phyloP scores from a whole-genome alignment of 2,329 filamentous ascomycete genomes.

The Phaeosphaeria sp. region DNA sequence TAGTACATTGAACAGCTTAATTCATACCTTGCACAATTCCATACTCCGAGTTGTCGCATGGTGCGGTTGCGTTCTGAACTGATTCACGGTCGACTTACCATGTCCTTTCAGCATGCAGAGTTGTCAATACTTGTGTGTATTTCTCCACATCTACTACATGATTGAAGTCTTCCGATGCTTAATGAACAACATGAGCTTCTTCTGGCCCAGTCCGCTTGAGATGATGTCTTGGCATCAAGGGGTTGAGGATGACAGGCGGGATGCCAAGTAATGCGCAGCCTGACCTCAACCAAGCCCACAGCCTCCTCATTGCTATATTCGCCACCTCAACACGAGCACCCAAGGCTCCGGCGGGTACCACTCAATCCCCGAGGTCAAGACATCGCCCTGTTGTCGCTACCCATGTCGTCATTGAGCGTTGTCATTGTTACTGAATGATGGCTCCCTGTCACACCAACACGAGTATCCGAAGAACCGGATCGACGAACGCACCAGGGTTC shows the following conservation, averaged over 20 bases:
- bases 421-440: not conserved
- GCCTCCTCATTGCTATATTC: not conserved
- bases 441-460: not conserved
- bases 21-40: too few relatives aligned
- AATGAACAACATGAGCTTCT: too few relatives aligned
- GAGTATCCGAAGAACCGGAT: not conserved
- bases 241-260: not conserved
- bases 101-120: too few relatives aligned
- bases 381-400: not conserved
- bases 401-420: not conserved
- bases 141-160: too few relatives aligned
- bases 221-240: not conserved
- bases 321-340: not conserved
- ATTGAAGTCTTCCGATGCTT: too few relatives aligned
- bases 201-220: not conserved
- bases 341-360: not conserved
- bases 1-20: too few relatives aligned
- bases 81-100: too few relatives aligned
- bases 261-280: not conserved
- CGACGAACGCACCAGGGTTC: not conserved
- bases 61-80: too few relatives aligned
- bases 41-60: too few relatives aligned
- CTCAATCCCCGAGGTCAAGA: not conserved
- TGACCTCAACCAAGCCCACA: not conserved
- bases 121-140: too few relatives aligned